A percentile compares a stretch with the other conserved stretches of the same genome.
Conservation (phyloP, 2,329 filamentous ascomycete species). For the Fusarium bactridioides region DNA sequence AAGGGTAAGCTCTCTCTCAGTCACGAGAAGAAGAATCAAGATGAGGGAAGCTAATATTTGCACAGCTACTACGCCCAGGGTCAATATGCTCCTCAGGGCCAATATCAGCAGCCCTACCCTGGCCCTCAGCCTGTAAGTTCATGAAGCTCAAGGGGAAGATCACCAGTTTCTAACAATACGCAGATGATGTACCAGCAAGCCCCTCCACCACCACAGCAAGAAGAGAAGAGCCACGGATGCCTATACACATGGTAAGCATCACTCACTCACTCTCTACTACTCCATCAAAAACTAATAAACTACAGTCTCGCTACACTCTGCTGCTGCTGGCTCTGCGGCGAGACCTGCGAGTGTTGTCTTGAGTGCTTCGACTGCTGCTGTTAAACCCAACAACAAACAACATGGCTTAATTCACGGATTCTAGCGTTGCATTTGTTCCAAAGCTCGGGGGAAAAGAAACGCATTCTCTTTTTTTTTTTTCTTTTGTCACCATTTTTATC, state of each 20-base stretch:
- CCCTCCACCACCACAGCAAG: conserved; percentile 43
- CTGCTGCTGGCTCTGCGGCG: conserved; percentile 55
- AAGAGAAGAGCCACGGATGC: conserved; percentile 54
- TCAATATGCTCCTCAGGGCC: neutral
- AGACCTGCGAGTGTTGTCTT: conserved; percentile 54
- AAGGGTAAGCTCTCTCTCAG: neutral
- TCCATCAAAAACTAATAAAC: neutral
- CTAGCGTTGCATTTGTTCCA: conserved; percentile 1
- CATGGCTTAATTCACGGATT: neutral
- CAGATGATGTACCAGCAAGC: conserved; percentile 47
- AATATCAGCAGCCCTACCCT: too few species aligned
- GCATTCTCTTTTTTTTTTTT: neutral
- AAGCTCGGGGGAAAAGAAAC: neutral
- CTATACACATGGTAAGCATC: conserved; percentile 49
- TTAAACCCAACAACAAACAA: conserved; percentile 28
- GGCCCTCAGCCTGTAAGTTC: conserved; percentile 25
- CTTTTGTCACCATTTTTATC: neutral
- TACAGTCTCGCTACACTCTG: conserved; percentile 51
- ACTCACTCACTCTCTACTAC: neutral
- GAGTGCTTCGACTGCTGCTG: conserved; percentile 53
- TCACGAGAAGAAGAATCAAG: neutral
- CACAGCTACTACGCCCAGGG: conserved; percentile 22
- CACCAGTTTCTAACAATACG: neutral
- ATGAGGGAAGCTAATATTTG: neutral
- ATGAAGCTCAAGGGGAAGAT: neutral